Base-by-base conservation (phyloP, 2,329 filamentous ascomycete genomes). In the Penicillium aurantiogriseum region DNA sequence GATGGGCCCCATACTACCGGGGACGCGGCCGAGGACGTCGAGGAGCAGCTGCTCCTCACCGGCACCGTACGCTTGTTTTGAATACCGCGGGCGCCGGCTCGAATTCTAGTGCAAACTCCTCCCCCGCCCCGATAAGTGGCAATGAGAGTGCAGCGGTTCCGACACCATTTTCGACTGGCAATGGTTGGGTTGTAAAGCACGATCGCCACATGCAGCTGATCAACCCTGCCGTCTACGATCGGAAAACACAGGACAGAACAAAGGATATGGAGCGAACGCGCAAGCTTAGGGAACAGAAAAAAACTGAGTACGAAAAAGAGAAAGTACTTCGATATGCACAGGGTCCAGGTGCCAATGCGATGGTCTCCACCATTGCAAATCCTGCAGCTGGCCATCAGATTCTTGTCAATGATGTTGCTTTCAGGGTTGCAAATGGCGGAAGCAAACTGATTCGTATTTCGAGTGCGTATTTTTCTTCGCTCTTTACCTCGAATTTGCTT, bases 151-250 rank as follows among this genome's bases (percentile, higher is more conserved):
- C 75, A 27, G 47, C 54, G 35, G 67, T 68, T 42, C 63, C 69
- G n/a, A 36, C 63, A 23, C 65, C 69, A 38, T 67, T 69, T 42
- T 63, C 68, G 45, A 73, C 39, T n/a, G 29, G 54, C n/a, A 56
- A 73, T 55, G 75, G 84, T 3, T 93, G 88, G 85, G 83, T 94
- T 42, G 84, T 86, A 6, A 89, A 87, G 70, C 88, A 81, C 49
- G 89, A 90, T 71, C 88, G 88, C 49, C 89, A 92, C 70, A 84
- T 90, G 70, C 90, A 95, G 72, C 79, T 95, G 40, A 94, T 95
- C 74, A 95, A 93, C 70, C 85, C 88, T 21, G 84, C 85, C 17
- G 84, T 93, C 1, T 94, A 88, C 71, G 87, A 92, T 62, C 88
- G 90, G 71, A 87, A 91, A 59, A 81, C 83, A 11, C 84, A 90